A percentile compares a stretch with the other conserved stretches of the same genome.
Conservation (phyloP, 208 protist species). For the Trypanosoma caninum region DNA sequence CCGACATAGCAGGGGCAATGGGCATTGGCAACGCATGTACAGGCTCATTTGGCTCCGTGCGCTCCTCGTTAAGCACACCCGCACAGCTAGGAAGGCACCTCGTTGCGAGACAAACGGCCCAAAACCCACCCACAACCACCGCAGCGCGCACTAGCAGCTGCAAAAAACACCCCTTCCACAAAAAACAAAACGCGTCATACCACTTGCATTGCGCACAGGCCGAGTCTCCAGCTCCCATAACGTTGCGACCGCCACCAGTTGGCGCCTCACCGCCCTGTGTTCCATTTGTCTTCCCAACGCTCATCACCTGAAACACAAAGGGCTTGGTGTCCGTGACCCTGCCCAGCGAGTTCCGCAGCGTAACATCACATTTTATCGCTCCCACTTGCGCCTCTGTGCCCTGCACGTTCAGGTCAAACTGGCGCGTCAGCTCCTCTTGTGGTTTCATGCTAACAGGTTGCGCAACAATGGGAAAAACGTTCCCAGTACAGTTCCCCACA, state of each 20-base stretch:
- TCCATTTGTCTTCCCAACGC: slow-evolving; percentile 36
- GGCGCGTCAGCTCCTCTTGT: slow-evolving; percentile 13
- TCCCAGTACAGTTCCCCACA: slow-evolving; percentile 36
- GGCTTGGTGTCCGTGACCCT: slow-evolving; percentile 32
- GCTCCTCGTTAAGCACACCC: neutral
- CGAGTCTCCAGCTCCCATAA: slow-evolving; percentile 31
- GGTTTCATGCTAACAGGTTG: slow-evolving; percentile 44
- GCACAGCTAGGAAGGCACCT: neutral
- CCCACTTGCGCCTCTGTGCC: slow-evolving; percentile 9
- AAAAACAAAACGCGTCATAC: slow-evolving; percentile 27
- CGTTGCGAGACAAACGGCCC: neutral
- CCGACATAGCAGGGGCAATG: neutral
- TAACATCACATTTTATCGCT: slow-evolving; percentile 37
- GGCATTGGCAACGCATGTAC: neutral
- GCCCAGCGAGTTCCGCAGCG: slow-evolving; percentile 46
- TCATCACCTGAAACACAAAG: slow-evolving; percentile 33
- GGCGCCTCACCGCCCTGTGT: slow-evolving; percentile 48
- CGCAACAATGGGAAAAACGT: slow-evolving; percentile 56
- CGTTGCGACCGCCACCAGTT: slow-evolving; percentile 31
- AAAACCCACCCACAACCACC: neutral
- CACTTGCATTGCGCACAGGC: slow-evolving; percentile 19
- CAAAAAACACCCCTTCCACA: slow-evolving; percentile 16
- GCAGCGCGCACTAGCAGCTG: slow-evolving; percentile 18
- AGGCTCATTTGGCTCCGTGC: neutral
- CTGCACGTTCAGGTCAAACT: slow-evolving; percentile 55